These are phyloP conservation scores for Tanacetum coccineum DNA, from an alignment of 129 eudicot species.

Conservation along the genomic window DNA sequence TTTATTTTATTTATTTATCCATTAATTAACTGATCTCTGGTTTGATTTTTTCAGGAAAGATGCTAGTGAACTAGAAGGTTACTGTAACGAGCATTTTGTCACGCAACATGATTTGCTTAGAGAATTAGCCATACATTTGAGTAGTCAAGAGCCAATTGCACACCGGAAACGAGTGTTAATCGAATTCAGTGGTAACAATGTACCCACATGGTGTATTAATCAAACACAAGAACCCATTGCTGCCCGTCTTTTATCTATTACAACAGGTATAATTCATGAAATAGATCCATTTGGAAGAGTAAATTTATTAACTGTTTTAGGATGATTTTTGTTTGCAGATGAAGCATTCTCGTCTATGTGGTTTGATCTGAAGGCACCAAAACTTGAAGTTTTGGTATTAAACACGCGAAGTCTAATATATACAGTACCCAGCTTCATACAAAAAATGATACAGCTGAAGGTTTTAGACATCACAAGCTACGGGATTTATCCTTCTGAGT, in stretches of 20 bases:
- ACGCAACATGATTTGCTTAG: conserved; percentile 52
- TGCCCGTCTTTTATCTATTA: conserved; percentile 31
- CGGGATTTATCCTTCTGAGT: conserved; percentile 28
- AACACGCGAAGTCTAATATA: conserved; percentile 30
- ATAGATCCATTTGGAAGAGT: conserved; percentile 14
- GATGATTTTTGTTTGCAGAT: conserved; percentile 28
- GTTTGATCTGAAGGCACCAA: conserved; percentile 44
- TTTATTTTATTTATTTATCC: background rate
- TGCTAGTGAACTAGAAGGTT: conserved; percentile 36
- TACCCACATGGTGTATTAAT: conserved; percentile 39
- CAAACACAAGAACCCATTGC: conserved; percentile 24
- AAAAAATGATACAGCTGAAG: conserved; percentile 31
- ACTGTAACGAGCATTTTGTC: conserved; percentile 41
- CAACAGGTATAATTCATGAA: conserved; percentile 30
- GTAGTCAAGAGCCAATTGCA: conserved; percentile 28
- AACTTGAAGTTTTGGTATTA: conserved; percentile 39
- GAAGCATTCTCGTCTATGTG: conserved; percentile 36
- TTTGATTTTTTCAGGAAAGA: conserved; percentile 32
- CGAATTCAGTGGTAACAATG: conserved; percentile 32
- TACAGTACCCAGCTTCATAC: conserved; percentile 35
- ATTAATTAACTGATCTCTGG: background rate
- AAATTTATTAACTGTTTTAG: conserved; percentile 19
- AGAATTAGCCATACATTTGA: conserved; percentile 39
- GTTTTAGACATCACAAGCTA: conserved; percentile 41
- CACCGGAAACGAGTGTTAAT: conserved; percentile 33